Percentiles rank a stretch among this genome's conserved stretches.
These are phyloP conservation scores for Kodamaea jinghongensis DNA, from an alignment of 805 yeast species.

Conservation along the genomic window DNA sequence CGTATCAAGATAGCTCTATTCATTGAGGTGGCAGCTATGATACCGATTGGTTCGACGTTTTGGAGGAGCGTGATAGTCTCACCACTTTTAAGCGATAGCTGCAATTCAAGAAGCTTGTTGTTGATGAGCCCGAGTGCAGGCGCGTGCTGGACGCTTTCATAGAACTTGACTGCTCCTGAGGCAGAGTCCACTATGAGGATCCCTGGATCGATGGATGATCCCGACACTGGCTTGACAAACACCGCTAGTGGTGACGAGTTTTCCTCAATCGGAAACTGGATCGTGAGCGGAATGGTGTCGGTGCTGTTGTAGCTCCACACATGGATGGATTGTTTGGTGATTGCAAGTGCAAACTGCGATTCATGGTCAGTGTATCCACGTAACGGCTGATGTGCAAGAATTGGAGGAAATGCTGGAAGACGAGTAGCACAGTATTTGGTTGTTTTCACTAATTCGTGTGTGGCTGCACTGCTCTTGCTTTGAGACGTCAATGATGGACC, in stretches of 20 bases:
- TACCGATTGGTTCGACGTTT: conserved; percentile 71
- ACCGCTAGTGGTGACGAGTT: conserved; percentile 48
- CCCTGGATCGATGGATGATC: conserved; percentile 58
- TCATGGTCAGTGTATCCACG: conserved; percentile 47
- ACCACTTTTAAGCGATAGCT: conserved; percentile 36
- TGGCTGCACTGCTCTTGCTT: too few species aligned
- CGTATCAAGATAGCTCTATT: conserved; percentile 64
- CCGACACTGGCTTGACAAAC: conserved; percentile 56
- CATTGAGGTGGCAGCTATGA: conserved; percentile 64
- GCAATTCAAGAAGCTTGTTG: conserved; percentile 42
- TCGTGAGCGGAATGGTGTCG: conserved; percentile 56
- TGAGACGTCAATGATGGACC: too few species aligned
- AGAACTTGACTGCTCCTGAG: conserved; percentile 61
- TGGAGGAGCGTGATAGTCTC: conserved; percentile 60
- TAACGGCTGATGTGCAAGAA: conserved; percentile 24
- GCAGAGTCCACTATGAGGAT: conserved; percentile 60
- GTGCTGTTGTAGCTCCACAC: conserved; percentile 70
- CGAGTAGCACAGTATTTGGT: conserved; percentile 55
- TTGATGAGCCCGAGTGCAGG: conserved; percentile 60
- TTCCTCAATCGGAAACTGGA: conserved; percentile 46
- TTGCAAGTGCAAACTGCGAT: conserved; percentile 49
- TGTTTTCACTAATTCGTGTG: conserved; percentile 46
- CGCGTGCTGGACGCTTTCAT: conserved; percentile 71
- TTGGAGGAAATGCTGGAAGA: conserved; percentile 54
- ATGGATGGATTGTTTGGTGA: conserved; percentile 50